phyloP scores from a whole-genome alignment of 2,329 filamentous ascomycete genomes.

The Phaeosphaeriaceae sp. region DNA sequence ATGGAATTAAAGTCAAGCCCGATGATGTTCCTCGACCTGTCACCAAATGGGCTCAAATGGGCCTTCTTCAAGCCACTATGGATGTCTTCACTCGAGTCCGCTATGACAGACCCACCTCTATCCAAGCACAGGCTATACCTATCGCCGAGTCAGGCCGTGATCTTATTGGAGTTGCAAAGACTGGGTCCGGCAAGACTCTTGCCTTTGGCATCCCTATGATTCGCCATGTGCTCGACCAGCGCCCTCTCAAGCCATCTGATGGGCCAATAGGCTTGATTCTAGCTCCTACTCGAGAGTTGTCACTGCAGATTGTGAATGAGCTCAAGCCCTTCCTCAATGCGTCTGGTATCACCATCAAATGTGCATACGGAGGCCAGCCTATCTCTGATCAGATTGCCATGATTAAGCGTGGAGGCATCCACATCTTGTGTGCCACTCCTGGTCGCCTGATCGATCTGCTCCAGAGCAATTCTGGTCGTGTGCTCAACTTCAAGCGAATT shows the following conservation, averaged over 20 bases:
- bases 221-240: slow-evolving; percentile 94
- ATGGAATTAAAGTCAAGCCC: slow-evolving; percentile 83
- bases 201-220: slow-evolving; percentile 98
- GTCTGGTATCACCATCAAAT: slow-evolving; percentile 83
- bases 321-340: slow-evolving; percentile 93
- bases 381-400: slow-evolving; percentile 98
- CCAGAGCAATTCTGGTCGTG: slow-evolving; percentile 90
- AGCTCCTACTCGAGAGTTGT: slow-evolving; percentile 92
- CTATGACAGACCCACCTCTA: slow-evolving; percentile 88
- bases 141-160: slow-evolving; percentile 96
- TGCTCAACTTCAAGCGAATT: slow-evolving; percentile 87
- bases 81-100: slow-evolving; percentile 83
- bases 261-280: slow-evolving; percentile 89
- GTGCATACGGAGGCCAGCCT: slow-evolving; percentile 91
- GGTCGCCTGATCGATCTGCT: slow-evolving; percentile 95
- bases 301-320: slow-evolving; percentile 91
- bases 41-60: slow-evolving; percentile 95
- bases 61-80: slow-evolving; percentile 83
- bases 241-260: slow-evolving; percentile 79
- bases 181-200: slow-evolving; percentile 95
- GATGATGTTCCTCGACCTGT: slow-evolving; percentile 91
- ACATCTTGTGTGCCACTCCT: slow-evolving; percentile 87
- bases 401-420: slow-evolving; percentile 91
- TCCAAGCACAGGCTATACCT: slow-evolving; percentile 93
- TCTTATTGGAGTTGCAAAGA: slow-evolving; percentile 96